Evolutionary conservation across 768 basidiomycete species (phyloP).

Genomic region (Lactifluus volemus): DNA sequence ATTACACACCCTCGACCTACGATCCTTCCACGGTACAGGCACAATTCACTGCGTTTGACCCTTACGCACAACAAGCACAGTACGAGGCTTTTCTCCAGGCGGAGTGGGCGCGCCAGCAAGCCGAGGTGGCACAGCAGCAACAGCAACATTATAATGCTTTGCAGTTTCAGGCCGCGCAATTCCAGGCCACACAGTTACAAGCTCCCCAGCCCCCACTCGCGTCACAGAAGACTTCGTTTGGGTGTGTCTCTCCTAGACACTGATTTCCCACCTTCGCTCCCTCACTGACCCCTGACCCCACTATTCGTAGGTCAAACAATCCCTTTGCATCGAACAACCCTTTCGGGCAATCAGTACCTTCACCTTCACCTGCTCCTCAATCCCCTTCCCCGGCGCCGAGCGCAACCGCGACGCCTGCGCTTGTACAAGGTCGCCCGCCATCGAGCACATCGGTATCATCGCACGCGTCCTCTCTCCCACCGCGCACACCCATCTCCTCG

Average conservation of each 20-base stretch:
- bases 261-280: not conserved
- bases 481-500: conserved; percentile 16
- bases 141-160: conserved; percentile 37
- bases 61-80: conserved; percentile 79
- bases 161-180: conserved; percentile 44
- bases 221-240: conserved; percentile 37
- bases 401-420: conserved; percentile 10
- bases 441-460: conserved; percentile 15
- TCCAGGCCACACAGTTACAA: not conserved
- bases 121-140: conserved; percentile 30
- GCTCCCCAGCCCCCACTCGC: not conserved
- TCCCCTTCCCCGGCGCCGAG: conserved; percentile 6
- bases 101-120: conserved; percentile 64
- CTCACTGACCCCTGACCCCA: not conserved
- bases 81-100: conserved; percentile 74
- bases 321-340: conserved; percentile 49
- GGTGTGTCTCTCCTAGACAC: conserved; percentile 32
- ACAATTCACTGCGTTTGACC: conserved; percentile 76
- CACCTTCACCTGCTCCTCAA: conserved; percentile 29
- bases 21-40: conserved; percentile 19
- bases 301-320: conserved; percentile 3
- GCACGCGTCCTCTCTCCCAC: conserved; percentile 13
- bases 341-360: conserved; percentile 44
- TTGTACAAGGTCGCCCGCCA: conserved; percentile 11
- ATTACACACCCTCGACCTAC: not conserved